These are phyloP conservation scores for Aspergillus sp. DNA, from an alignment of 2,329 filamentous ascomycete species.

Conservation along the genomic window DNA sequence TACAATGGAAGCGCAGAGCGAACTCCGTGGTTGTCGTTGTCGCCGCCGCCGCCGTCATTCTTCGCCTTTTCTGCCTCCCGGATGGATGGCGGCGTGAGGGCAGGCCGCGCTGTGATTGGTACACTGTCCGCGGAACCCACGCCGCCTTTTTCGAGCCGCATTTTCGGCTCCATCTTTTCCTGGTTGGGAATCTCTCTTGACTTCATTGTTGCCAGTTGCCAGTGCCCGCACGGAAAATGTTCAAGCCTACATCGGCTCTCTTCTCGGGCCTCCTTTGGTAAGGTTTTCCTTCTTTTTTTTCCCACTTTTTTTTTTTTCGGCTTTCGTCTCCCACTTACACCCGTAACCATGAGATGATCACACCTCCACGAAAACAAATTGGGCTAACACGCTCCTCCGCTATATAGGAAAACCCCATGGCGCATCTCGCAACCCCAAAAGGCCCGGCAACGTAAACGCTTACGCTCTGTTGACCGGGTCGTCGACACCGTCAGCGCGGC, in stretches of 20 bases:
- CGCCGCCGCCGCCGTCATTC: not conserved
- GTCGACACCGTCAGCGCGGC: slow-evolving; percentile 74
- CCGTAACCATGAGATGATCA: too few species aligned
- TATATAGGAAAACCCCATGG: slow-evolving; percentile 84
- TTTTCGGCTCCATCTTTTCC: not conserved
- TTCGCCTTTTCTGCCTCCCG: not conserved
- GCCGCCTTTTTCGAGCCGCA: slow-evolving; percentile 14
- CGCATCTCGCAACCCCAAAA: slow-evolving; percentile 88
- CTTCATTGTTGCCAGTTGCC: not conserved
- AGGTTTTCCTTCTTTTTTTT: not conserved
- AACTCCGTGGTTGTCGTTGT: too few species aligned
- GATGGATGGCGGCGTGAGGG: slow-evolving; percentile 8
- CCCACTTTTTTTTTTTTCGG: not conserved
- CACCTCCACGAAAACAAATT: not conserved
- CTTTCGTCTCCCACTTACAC: not conserved
- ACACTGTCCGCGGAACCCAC: slow-evolving; percentile 6
- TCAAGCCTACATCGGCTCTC: slow-evolving; percentile 69
- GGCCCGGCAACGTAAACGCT: slow-evolving; percentile 70
- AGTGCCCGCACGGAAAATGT: slow-evolving; percentile 49
- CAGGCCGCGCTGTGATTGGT: slow-evolving; percentile 11
- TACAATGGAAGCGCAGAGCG: too few species aligned
- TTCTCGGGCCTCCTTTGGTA: slow-evolving; percentile 78
- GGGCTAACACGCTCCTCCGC: too few species aligned
- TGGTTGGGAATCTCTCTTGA: too few species aligned
- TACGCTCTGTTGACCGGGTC: slow-evolving; percentile 79